Conservation (phyloP, 768 basidiomycete genomes). For the Russula griseocarnosa region DNA sequence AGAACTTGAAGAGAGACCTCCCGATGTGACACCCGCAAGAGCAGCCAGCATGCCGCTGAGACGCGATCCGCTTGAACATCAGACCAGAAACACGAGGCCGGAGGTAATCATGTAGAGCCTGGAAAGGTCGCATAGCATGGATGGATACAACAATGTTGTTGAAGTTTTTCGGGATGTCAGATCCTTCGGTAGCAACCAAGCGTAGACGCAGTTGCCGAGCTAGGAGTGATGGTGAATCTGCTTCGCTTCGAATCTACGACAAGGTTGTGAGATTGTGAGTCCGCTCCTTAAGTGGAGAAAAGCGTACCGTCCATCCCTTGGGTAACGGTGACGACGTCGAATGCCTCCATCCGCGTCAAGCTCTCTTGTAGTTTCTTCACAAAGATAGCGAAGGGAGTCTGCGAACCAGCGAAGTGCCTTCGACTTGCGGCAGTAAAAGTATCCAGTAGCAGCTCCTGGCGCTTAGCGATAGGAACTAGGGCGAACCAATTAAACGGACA, state of each 20-base stretch:
- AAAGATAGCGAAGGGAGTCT: conserved; percentile 66
- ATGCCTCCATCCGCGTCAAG: conserved; percentile 90
- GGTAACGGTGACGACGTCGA: conserved; percentile 88
- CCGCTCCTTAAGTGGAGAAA: background rate
- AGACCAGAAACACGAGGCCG: conserved; percentile 82
- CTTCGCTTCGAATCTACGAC: conserved; percentile 75
- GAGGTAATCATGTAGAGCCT: conserved; percentile 93
- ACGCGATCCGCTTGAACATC: conserved; percentile 54
- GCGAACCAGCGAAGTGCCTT: conserved; percentile 43
- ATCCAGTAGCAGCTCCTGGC: conserved; percentile 77
- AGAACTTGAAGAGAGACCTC: conserved; percentile 28
- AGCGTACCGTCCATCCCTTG: conserved; percentile 73
- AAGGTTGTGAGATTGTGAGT: background rate
- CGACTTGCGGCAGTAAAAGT: conserved; percentile 58
- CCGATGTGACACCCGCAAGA: conserved; percentile 52
- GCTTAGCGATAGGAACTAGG: conserved; percentile 57
- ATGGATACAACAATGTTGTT: conserved; percentile 95
- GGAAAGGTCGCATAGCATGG: conserved; percentile 97
- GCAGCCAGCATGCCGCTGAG: conserved; percentile 91
- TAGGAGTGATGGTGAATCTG: conserved; percentile 80
- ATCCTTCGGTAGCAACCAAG: conserved; percentile 83
- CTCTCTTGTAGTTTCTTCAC: conserved; percentile 97
- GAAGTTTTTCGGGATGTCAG: conserved; percentile 79
- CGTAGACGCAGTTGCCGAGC: conserved; percentile 88
- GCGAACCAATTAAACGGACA: conserved; percentile 1